Base-by-base conservation (phyloP, 2,329 filamentous ascomycete species). In the Rutstroemia sp. region DNA sequence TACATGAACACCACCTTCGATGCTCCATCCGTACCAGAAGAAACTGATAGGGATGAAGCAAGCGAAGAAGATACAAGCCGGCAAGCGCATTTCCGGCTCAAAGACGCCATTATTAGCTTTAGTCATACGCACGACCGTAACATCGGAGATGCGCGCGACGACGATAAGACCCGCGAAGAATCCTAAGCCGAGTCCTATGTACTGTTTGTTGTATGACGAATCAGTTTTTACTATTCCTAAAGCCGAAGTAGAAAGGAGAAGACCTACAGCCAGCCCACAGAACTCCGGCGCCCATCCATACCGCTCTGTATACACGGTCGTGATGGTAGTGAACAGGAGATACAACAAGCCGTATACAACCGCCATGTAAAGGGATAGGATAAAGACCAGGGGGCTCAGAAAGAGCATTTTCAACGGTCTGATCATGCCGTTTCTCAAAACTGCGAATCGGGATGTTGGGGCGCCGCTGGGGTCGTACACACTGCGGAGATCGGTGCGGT, bases 311-410 rank as follows among this genome's bases (percentile, higher is more conserved):
- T 78, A 82, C 48, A 82, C 75, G 48, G 72, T 75, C 0, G 74
- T 71, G 65, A 76, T 51, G 25, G 57, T 56, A 2, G 76, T 73
- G 4, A 81, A 71, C 51, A 81, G 77, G 0, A 77, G 76, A 64
- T 81, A 82, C 0, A 81, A 67, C 0, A 80, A 71, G 19, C 79
- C 76, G 58, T 82, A 82, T 2, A 79, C 64, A 0, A 81, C 71
- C 0, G 75, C 73, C 36, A 82, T 71, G 57, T 82, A 82, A 0
- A 81, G 49, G 0, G 74, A 73, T 57, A 80, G 70, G 5, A 76
- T 67, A 6, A 74, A 65, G 2, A 73, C 65, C 45, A 74, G 71
- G 0, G 72, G 71, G 19, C 70, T 69, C 42, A 64, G 58, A 51
- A 67, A 67, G 25, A 72, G 66, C 65, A 75, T 69, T 63, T 78